These are phyloP conservation scores for Globisporangium irregulare DNA, from an alignment of 352 stramenopile genomes.

Conservation along the genomic window DNA sequence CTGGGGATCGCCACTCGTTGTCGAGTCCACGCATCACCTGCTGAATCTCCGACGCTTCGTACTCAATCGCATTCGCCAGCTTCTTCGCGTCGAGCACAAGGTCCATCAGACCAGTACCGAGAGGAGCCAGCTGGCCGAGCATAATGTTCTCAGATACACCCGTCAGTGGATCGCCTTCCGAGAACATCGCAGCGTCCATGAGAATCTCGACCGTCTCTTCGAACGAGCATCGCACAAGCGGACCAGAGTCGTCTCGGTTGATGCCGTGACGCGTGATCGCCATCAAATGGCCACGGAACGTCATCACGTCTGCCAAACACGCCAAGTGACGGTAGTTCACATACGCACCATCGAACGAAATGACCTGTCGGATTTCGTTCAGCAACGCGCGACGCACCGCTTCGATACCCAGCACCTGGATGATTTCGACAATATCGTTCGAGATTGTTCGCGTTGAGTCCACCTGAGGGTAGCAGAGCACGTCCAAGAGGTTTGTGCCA, in stretches of 20 bases:
- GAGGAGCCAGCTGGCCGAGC: conserved; percentile 94
- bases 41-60: conserved; percentile 92
- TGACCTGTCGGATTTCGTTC: conserved; percentile 97
- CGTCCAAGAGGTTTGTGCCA: conserved; percentile 97
- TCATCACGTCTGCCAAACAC: conserved; percentile 99
- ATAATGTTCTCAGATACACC: conserved; percentile 99
- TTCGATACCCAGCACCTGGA: conserved; percentile 93
- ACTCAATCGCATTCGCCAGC: conserved; percentile 96
- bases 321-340: conserved; percentile 99
- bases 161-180: conserved; percentile 95
- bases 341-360: conserved; percentile 99
- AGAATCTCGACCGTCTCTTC: conserved; percentile 99
- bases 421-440: conserved; percentile 99
- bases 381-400: conserved; percentile 86
- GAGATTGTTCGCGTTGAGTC: conserved; percentile 96
- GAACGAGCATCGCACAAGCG: conserved; percentile 98
- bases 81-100: conserved; percentile 98
- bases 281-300: conserved; percentile 95
- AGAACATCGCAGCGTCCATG: conserved; percentile 98
- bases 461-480: conserved; percentile 96
- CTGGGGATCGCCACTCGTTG: conserved; percentile 88
- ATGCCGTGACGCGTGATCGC: conserved; percentile 99
- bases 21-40: conserved; percentile 89
- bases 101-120: conserved; percentile 98
- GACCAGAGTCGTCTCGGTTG: conserved; percentile 97